Evolutionary conservation across 1,284 basidiomycete genomes (phyloP), one percentile per base, ranked within the genome.

Genomic region (Ganoderma resinaceum): DNA sequence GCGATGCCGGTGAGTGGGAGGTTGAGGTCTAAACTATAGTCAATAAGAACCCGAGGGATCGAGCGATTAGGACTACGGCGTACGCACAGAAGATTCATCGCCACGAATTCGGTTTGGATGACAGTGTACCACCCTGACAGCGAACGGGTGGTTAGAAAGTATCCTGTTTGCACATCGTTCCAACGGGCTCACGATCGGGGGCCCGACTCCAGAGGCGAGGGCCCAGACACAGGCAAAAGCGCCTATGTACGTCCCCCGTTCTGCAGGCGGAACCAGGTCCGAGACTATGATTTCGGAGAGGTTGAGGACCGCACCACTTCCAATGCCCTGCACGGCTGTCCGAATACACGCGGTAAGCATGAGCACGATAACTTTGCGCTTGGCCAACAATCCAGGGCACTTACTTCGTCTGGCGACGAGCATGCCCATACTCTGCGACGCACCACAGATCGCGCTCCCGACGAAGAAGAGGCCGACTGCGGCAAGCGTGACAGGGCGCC

Each of bases 251-350:
- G 61, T 29, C 5, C 70, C 70, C 8, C 70, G 66, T 31, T 71
- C 67, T 2, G 53, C 31, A 23, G 68, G 43, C 1, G 64, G 49
- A 1, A 79, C 75, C 42, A 87, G 75, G 72, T 86, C 85, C 9
- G 81, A 75, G 1, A 82, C 69, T 40, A 84, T 77, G 62, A 86
- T 85, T 43, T 81, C 77, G 3, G 80, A 75, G 20, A 85, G 71
- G 1, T 76, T 73, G 1, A 82, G 70, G 65, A 84, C 82, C 8
- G 80, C 83, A 1, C 85, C 85, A 11, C 80, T 81, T 33, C 85
- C 85, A 46, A 85, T 70, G 7, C 85, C 85, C 71, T 86, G 85
- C 16, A 87, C 70, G 8, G 80, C 82, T 78, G 31, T 9, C 18
- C n/a, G 18, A 31, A 20, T 5, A 20, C 11, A 33, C 43, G n/a